A percentile compares a stretch with the other conserved stretches of the same genome.
Conservation (phyloP, 2,329 filamentous ascomycete species). For the Aureobasidium sp. region DNA sequence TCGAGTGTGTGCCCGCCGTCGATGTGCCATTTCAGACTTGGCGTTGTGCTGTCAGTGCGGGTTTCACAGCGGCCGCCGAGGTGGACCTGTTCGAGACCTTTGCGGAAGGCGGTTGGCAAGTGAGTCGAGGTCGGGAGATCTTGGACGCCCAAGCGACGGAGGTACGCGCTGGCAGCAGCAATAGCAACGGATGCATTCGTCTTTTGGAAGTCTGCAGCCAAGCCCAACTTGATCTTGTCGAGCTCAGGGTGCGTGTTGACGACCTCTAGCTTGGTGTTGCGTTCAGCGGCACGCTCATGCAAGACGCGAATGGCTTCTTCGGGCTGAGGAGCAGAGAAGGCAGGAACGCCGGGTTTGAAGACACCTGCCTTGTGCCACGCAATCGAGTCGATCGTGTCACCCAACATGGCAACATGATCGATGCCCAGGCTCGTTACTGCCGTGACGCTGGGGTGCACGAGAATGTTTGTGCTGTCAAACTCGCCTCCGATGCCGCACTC, state of each 20-base stretch:
- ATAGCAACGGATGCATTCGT: constrained; percentile 56
- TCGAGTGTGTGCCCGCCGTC: constrained; percentile 86
- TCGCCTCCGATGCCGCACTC: constrained; percentile 94
- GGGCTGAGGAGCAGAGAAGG: constrained; percentile 56
- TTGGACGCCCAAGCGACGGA: constrained; percentile 40
- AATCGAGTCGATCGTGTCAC: constrained; percentile 70
- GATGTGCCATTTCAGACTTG: constrained; percentile 64
- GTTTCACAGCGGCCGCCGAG: constrained; percentile 74
- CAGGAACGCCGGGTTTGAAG: constrained; percentile 60
- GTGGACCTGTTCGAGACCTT: constrained; percentile 59
- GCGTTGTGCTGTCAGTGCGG: constrained; percentile 43
- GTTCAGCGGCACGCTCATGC: constrained; percentile 47
- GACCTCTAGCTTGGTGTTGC: constrained; percentile 41
- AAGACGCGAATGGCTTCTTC: constrained; percentile 50
- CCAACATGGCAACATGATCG: constrained; percentile 76
- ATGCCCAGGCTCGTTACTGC: constrained; percentile 77
- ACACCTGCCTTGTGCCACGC: constrained; percentile 92
- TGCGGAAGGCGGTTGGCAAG: constrained; percentile 55
- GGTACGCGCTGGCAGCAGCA: constrained; percentile 52
- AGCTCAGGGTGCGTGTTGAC: constrained; percentile 44
- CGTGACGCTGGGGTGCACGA: constrained; percentile 61
- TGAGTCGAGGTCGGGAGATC: constrained; percentile 36
- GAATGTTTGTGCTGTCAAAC: constrained; percentile 84
- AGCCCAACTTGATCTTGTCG: constrained; percentile 46
- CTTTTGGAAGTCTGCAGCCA: constrained; percentile 57